Base-by-base conservation (phyloP, 768 basidiomycete genomes). In the Termitomyces sp. region DNA sequence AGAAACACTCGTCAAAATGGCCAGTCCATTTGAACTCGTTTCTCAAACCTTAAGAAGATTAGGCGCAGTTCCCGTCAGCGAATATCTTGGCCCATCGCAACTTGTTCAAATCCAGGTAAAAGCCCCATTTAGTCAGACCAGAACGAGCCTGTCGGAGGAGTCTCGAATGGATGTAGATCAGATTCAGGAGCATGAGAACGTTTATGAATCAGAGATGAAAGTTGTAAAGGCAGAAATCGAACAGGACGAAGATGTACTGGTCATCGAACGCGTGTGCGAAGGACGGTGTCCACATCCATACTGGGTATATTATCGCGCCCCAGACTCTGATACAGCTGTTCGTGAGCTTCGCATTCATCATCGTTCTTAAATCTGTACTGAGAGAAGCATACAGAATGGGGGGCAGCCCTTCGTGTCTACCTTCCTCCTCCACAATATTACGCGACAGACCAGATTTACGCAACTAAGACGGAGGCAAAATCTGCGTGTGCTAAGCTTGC, bases 361-460 rank as follows among this genome's bases (percentile, higher is more conserved):
- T 38, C 7, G 10, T 13, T 12, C 18, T 18, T 2, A 15, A 7
- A 36, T n/a, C 2, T 35, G n/a, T 25, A 27, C 23, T 38, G n/a
- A 48, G 16, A 15, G 32, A 3, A 35, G 25, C 5, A 25, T 36
- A 25, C n/a, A 49, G 48, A 49, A 36, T 49, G 48, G 48, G 48
- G 48, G 16, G 48, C 48, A 36, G 35, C 48, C 11, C 12, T 49
- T 18, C 48, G 48, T 18, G 23, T 49, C 25, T 6, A 49, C 7
- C n/a, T 49, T 6, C 48, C 23, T 4, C 6, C 27, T 18, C 23
- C 35, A 7, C 48, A 18, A 11, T 36, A 36, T 6, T 18, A 49
- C n/a, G 48, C 48, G 11, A 49, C 48, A 18, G 48, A 49, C n/a
- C 48, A 49, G 35, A 38, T 49, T 49, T 49, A 49, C n/a, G 35